phyloP scores from a whole-genome alignment of 305 asterid genomes.

The Lippia alba region DNA sequence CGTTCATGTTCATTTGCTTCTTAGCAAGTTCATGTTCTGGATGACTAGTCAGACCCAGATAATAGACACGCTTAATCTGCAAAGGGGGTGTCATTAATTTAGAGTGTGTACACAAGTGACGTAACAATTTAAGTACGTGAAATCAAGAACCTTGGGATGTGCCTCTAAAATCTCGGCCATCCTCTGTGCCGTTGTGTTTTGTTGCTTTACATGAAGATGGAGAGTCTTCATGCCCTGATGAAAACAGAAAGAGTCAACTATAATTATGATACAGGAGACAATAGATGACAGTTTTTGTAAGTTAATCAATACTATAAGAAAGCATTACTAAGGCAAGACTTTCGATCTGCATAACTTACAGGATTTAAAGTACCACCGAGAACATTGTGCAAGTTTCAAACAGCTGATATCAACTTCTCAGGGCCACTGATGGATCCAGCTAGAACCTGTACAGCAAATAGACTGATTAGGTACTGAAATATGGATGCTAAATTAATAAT shows the following conservation, averaged over 20 bases:
- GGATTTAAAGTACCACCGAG: slow-evolving; percentile 87
- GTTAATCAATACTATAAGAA: slow-evolving; percentile 13
- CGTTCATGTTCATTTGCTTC: slow-evolving; percentile 81
- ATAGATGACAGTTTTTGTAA: slow-evolving; percentile 8
- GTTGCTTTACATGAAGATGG: slow-evolving; percentile 83
- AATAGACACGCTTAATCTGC: slow-evolving; percentile 75
- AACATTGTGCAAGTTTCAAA: slow-evolving; percentile 79
- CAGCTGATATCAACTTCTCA: slow-evolving; percentile 64
- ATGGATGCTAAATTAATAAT: not conserved
- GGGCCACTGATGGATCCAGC: slow-evolving; percentile 91
- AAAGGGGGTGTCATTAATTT: not conserved
- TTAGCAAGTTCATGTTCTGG: slow-evolving; percentile 76
- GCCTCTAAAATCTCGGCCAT: slow-evolving; percentile 90
- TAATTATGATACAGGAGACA: slow-evolving; percentile 7
- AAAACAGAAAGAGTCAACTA: slow-evolving; percentile 17
- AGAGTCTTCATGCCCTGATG: slow-evolving; percentile 84
- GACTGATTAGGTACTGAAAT: not conserved
- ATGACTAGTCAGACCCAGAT: slow-evolving; percentile 83
- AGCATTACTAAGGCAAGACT: slow-evolving; percentile 17
- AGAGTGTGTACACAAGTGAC: too few relatives aligned
- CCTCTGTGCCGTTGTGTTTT: slow-evolving; percentile 78
- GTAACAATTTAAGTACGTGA: not conserved
- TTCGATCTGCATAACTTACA: slow-evolving; percentile 53
- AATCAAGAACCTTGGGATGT: slow-evolving; percentile 71
- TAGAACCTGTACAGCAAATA: slow-evolving; percentile 58